Percentiles rank a stretch among this genome's conserved stretches.
Evolutionary conservation across 2,329 filamentous ascomycete genomes (phyloP).

Genomic region (Stachybotrys elegans): DNA sequence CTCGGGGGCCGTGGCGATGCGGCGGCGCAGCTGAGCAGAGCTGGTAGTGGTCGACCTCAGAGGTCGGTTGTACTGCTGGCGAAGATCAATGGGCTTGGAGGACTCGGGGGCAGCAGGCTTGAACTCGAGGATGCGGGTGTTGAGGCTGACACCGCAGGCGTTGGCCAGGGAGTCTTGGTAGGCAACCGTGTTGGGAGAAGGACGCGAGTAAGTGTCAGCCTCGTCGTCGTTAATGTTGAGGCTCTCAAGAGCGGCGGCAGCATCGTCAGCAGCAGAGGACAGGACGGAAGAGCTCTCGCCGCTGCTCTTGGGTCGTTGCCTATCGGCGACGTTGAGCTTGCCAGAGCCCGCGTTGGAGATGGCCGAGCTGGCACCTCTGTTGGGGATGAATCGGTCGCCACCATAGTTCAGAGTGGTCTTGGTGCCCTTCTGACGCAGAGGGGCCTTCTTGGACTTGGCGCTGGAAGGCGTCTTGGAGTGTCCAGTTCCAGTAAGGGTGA

Average conservation of each 20-base stretch:
- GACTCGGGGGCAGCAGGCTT: slow-evolving; percentile 98
- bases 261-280: slow-evolving; percentile 74
- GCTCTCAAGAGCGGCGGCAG: slow-evolving; percentile 72
- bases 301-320: slow-evolving; percentile 68
- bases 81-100: slow-evolving; percentile 94
- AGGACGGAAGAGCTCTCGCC: slow-evolving; percentile 71
- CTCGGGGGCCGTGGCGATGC: slow-evolving; percentile 91
- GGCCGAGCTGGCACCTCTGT: slow-evolving; percentile 83
- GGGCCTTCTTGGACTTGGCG: slow-evolving; percentile 51
- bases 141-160: slow-evolving; percentile 87
- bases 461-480: slow-evolving; percentile 54
- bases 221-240: slow-evolving; percentile 72
- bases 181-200: slow-evolving; percentile 80
- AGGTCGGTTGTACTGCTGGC: slow-evolving; percentile 96
- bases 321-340: slow-evolving; percentile 72
- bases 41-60: slow-evolving; percentile 70
- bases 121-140: slow-evolving; percentile 94
- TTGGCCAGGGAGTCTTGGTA: slow-evolving; percentile 89
- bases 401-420: slow-evolving; percentile 79
- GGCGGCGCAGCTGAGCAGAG: slow-evolving; percentile 82
- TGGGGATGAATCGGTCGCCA: slow-evolving; percentile 93
- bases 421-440: slow-evolving; percentile 51
- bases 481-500: slow-evolving; percentile 81
- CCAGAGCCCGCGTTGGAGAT: slow-evolving; percentile 75
- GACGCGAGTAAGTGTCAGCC: slow-evolving; percentile 64